Conservation (phyloP, 2,329 filamentous ascomycete genomes). For the Talaromyces sp. region DNA sequence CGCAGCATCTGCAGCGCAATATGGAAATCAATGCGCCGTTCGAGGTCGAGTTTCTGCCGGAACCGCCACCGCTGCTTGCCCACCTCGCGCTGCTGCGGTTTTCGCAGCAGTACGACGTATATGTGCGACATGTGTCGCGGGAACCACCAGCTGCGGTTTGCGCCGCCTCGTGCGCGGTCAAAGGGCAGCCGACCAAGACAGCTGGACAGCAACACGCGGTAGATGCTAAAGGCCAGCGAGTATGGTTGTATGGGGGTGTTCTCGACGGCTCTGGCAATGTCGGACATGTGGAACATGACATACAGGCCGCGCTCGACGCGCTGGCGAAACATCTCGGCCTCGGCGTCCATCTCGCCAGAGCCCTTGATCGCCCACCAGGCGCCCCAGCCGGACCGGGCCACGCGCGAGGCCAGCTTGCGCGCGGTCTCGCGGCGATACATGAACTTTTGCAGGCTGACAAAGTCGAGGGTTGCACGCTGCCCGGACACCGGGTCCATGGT, state of each 20-base stretch:
- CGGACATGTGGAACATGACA: conserved; percentile 25
- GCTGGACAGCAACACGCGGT: conserved; percentile 7
- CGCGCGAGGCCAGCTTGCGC: conserved; percentile 16
- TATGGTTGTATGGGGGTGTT: conserved; percentile 8
- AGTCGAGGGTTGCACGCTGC: conserved; percentile 16
- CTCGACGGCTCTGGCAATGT: conserved; percentile 18
- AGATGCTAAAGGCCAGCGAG: conserved; percentile 11
- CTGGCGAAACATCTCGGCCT: conserved; percentile 21
- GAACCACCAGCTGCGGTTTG: conserved; percentile 18
- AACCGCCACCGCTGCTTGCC: conserved; percentile 19
- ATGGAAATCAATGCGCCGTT: conserved; percentile 23
- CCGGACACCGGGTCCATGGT: conserved; percentile 23
- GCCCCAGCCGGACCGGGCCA: conserved; percentile 24
- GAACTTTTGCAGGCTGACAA: conserved; percentile 19
- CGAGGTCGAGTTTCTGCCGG: conserved; percentile 18
- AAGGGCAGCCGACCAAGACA: conserved; percentile 12
- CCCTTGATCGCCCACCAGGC: conserved; percentile 19
- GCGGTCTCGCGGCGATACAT: conserved; percentile 19
- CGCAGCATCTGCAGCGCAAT: conserved; percentile 23
- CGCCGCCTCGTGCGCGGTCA: conserved; percentile 9
- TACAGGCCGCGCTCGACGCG: conserved; percentile 22
- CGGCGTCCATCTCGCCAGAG: conserved; percentile 21
- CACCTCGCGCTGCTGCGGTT: conserved; percentile 20
- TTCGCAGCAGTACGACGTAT: conserved; percentile 19
- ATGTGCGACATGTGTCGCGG: conserved; percentile 20